These are phyloP conservation scores for Sarcodon sp. DNA, from an alignment of 768 basidiomycete species.

Conservation along the genomic window DNA sequence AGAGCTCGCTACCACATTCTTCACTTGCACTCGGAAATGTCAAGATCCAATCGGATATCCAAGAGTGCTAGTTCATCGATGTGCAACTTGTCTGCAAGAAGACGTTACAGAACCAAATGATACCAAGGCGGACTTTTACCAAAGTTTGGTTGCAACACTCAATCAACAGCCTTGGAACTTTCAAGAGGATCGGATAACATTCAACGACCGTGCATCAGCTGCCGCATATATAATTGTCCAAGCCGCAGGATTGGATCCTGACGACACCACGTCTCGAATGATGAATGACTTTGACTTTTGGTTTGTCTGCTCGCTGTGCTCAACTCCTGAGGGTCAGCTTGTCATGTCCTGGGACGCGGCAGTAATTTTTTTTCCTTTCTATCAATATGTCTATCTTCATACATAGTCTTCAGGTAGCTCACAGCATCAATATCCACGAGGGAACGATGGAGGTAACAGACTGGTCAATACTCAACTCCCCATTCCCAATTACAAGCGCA, in stretches of 20 bases:
- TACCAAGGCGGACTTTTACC: background rate
- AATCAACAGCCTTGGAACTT: background rate
- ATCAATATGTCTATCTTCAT: background rate
- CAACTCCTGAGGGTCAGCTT: background rate
- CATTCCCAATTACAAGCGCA: background rate
- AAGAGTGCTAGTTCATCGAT: background rate
- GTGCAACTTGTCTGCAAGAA: background rate
- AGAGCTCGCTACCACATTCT: background rate
- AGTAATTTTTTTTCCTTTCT: background rate
- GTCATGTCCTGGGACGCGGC: background rate
- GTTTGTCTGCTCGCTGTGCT: background rate
- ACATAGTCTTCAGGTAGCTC: background rate
- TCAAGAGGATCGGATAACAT: background rate
- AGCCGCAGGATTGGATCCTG: background rate
- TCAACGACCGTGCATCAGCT: background rate
- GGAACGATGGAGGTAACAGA: background rate
- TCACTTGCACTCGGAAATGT: background rate
- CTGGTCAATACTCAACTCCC: background rate
- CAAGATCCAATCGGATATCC: background rate
- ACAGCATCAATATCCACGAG: background rate
- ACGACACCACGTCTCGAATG: background rate
- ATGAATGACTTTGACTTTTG: background rate
- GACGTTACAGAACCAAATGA: background rate
- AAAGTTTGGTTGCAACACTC: background rate
- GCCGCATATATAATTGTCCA: background rate